Conservation (phyloP, 1,284 basidiomycete genomes). For the Takashimella tepidaria region DNA sequence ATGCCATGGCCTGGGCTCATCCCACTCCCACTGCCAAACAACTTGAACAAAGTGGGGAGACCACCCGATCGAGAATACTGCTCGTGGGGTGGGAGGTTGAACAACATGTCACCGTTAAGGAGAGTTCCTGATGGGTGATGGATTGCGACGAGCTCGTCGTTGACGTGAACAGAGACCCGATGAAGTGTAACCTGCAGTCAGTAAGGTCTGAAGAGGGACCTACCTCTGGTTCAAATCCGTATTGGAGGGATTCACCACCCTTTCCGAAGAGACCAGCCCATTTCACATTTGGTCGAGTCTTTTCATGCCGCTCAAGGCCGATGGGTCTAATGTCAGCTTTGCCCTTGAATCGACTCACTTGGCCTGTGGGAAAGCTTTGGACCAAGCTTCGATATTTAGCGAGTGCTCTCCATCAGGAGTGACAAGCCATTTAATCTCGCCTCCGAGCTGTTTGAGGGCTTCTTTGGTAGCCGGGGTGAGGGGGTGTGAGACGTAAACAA, state of each 20-base stretch:
- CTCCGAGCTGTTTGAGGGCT: constrained; percentile 66
- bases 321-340: constrained; percentile 39
- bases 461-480: constrained; percentile 65
- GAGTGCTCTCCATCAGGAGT: constrained; percentile 51
- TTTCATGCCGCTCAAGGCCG: constrained; percentile 47
- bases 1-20: constrained; percentile 59
- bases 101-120: constrained; percentile 79
- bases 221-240: constrained; percentile 79
- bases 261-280: constrained; percentile 47
- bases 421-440: constrained; percentile 61
- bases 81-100: constrained; percentile 82
- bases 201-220: constrained; percentile 21
- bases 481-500: constrained; percentile 82
- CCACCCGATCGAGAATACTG: constrained; percentile 60
- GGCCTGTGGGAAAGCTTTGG: constrained; percentile 66
- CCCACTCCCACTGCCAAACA: constrained; percentile 25
- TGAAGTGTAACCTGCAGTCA: constrained; percentile 45
- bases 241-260: constrained; percentile 50
- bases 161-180: constrained; percentile 74
- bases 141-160: constrained; percentile 84
- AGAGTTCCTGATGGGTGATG: constrained; percentile 73
- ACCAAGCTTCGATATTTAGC: constrained; percentile 48
- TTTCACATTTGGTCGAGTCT: constrained; percentile 47
- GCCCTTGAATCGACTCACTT: constrained; percentile 47
- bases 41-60: constrained; percentile 48